These are phyloP conservation scores for Magnusiomyces tetraspermus DNA, from an alignment of 1,139 yeast species.

Conservation along the genomic window DNA sequence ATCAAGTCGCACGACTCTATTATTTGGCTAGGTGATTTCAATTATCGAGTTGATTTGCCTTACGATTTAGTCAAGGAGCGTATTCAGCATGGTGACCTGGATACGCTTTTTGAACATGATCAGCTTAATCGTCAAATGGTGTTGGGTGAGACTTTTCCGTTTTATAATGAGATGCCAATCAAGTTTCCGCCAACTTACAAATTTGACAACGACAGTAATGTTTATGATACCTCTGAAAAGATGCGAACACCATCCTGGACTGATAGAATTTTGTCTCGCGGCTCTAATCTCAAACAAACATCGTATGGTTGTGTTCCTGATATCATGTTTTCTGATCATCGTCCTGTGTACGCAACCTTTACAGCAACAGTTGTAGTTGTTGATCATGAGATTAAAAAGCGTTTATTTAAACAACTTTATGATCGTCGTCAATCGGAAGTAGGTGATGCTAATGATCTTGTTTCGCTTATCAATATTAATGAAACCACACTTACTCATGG, in stretches of 20 bases:
- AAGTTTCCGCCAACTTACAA: constrained; percentile 86
- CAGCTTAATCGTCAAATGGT: constrained; percentile 78
- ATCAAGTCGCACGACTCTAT: constrained; percentile 78
- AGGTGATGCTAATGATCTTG: constrained; percentile 31
- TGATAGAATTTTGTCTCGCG: constrained; percentile 59
- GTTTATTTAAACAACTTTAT: constrained; percentile 53
- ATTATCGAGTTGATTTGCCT: constrained; percentile 67
- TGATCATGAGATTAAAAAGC: constrained; percentile 52
- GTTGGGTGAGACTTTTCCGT: constrained; percentile 77
- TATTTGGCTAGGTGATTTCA: constrained; percentile 94
- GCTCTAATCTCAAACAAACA: constrained; percentile 50
- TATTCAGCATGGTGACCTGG: constrained; percentile 40
- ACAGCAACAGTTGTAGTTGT: constrained; percentile 57
- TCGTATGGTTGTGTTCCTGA: constrained; percentile 54
- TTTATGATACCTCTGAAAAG: constrained; percentile 84
- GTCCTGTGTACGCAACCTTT: constrained; percentile 82
- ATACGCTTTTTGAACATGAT: constrained; percentile 56
- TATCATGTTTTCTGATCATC: constrained; percentile 76
- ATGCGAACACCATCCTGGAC: constrained; percentile 96
- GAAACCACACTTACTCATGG: constrained; percentile 33
- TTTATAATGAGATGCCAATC: constrained; percentile 71
- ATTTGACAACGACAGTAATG: constrained; percentile 77
- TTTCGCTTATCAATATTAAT: constrained; percentile 29
- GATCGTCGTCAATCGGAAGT: constrained; percentile 33
- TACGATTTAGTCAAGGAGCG: constrained; percentile 65